phyloP scores from a whole-genome alignment of 2,329 filamentous ascomycete genomes.

The Colletotrichum graminicola region DNA sequence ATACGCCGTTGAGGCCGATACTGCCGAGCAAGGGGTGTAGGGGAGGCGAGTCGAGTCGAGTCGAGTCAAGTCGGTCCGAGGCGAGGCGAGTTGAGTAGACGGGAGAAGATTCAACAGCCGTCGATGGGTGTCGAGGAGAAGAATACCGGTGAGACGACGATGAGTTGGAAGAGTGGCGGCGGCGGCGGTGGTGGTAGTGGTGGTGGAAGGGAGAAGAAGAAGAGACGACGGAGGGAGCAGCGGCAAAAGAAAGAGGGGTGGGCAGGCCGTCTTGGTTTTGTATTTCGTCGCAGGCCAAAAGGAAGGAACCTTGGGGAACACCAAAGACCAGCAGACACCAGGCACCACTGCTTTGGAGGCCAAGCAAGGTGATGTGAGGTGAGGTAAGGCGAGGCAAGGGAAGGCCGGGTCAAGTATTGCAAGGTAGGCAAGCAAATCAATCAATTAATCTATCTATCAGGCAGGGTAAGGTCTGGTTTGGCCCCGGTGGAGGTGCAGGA shows the following conservation, averaged over 20 bases:
- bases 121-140: conserved; percentile 14
- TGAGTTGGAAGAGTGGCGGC: not conserved
- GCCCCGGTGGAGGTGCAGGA: not conserved
- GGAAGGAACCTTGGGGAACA: conserved; percentile 35
- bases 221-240: conserved; percentile 1
- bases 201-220: not conserved
- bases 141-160: conserved; percentile 31
- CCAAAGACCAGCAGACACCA: conserved; percentile 7
- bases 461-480: not conserved
- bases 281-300: conserved; percentile 40
- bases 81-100: not conserved
- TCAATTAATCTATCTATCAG: too few relatives aligned
- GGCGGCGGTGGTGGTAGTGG: not conserved
- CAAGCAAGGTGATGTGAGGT: conserved; percentile 1
- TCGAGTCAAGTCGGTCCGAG: not conserved
- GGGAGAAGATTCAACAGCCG: conserved; percentile 15
- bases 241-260: conserved; percentile 28
- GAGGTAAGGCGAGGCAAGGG: conserved; percentile 7
- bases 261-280: conserved; percentile 41
- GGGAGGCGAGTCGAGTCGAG: not conserved
- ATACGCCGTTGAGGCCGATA: conserved; percentile 31
- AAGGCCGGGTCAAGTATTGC: conserved; percentile 6
- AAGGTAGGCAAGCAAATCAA: not conserved
- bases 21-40: conserved; percentile 34
- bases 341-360: conserved; percentile 9